Conservation (phyloP, 371 early-diverging fungal genomes). For the Rhizomucor pusillus region DNA sequence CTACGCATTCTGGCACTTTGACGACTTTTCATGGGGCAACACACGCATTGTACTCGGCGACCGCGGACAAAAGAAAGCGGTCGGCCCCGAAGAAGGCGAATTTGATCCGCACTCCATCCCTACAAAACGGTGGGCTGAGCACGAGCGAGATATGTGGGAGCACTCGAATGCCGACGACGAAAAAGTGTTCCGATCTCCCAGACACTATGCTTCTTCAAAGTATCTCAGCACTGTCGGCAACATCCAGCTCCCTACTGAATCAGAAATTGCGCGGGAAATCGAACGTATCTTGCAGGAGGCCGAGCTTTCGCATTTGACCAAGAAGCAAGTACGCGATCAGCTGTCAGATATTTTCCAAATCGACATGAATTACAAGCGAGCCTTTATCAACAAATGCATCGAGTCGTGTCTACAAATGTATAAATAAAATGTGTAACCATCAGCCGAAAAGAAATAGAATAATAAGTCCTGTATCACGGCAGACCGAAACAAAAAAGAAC, state of each 20-base stretch:
- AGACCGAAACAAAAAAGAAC: background rate
- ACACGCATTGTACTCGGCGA: constrained; percentile 88
- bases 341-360: constrained; percentile 74
- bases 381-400: constrained; percentile 86
- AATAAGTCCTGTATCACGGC: background rate
- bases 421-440: background rate
- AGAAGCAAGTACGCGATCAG: constrained; percentile 85
- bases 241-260: background rate
- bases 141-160: constrained; percentile 74
- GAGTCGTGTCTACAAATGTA: constrained; percentile 35
- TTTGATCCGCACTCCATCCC: constrained; percentile 92
- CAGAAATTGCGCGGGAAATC: constrained; percentile 76
- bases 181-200: background rate
- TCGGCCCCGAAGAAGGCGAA: constrained; percentile 50
- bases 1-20: constrained; percentile 92
- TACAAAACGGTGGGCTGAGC: constrained; percentile 87
- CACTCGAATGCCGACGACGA: background rate
- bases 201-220: background rate
- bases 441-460: background rate
- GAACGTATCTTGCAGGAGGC: constrained; percentile 70
- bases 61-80: constrained; percentile 60
- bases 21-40: constrained; percentile 90
- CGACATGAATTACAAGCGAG: constrained; percentile 77
- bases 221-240: background rate
- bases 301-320: constrained; percentile 75